Base-by-base conservation (phyloP, 169 alveolate species). In the Plasmodium vinckei region DNA sequence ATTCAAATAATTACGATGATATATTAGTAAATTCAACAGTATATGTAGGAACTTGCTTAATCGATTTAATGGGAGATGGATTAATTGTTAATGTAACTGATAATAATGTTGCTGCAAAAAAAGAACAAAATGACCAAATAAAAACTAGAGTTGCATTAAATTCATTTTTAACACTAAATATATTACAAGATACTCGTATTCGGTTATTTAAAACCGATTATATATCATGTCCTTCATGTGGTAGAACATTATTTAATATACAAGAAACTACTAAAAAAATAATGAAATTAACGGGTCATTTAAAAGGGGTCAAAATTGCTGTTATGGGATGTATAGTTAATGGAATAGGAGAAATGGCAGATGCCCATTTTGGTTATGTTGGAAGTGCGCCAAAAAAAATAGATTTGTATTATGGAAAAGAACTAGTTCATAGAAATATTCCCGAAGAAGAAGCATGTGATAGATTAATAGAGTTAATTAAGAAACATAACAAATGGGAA, bases 301-400 rank as follows among this genome's bases (percentile, higher is more conserved):
- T 96, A 63, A 96, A 97, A 17, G 98, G 98, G 23, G 96, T 96
- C 39, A 92, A 95, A 17, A 92, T 96, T 46, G 98, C 98, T 9
- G 95, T 96, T 59, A 96, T 96, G 98, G 98, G 98, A 9, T 96
- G 98, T 87, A 95, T 96, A 54, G 98, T 96, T 71, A 96, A 96
- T 71, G 98, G 98, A n/a, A 94, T 94, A 15, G 98, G 98, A 0
- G 98, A 96, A 72, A 96, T 96, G 98, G 98, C 97, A 0, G 98
- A 96, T 71, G 98, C 98, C n/a, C 97, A 96, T 87, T 96, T 96
- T 70, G 98, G 98, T 59, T 96, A 96, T 56, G 98, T 94, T 4
- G 97, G 97, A 13, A 93, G 96, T 13, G 92, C 95, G 27, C 96
- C 96, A 1, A 94, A 94, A 33, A 93, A 94, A 94, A 95, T 95